phyloP scores from a whole-genome alignment of 768 basidiomycete genomes.

The Tylopilus sp. region DNA sequence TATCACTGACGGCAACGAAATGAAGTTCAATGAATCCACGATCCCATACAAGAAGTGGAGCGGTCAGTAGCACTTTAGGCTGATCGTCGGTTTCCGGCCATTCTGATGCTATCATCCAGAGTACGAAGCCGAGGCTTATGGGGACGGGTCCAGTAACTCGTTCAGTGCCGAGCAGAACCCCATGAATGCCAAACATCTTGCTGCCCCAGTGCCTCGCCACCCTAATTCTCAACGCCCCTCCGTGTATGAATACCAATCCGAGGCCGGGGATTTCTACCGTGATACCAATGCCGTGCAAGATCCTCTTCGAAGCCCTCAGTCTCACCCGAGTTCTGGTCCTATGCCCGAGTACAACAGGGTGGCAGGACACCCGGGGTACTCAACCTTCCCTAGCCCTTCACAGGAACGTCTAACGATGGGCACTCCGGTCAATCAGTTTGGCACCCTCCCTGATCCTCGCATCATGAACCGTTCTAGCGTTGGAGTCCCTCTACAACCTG shows the following conservation, averaged over 20 bases:
- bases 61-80: slow-evolving; percentile 42
- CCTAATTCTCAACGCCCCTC: slow-evolving; percentile 40
- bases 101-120: slow-evolving; percentile 37
- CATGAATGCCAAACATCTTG: slow-evolving; percentile 19
- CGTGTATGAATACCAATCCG: slow-evolving; percentile 42
- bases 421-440: slow-evolving; percentile 36
- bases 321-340: slow-evolving; percentile 33
- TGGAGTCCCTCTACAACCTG: not conserved
- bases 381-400: slow-evolving; percentile 26
- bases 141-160: slow-evolving; percentile 50
- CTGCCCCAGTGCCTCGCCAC: slow-evolving; percentile 37
- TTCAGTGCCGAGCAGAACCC: slow-evolving; percentile 26
- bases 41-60: slow-evolving; percentile 73
- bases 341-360: slow-evolving; percentile 31
- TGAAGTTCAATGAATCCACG: slow-evolving; percentile 73
- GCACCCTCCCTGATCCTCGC: slow-evolving; percentile 39
- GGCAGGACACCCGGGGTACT: slow-evolving; percentile 22
- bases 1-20: slow-evolving; percentile 50
- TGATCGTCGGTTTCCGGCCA: not conserved
- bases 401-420: slow-evolving; percentile 39
- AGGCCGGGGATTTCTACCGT: slow-evolving; percentile 57
- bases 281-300: slow-evolving; percentile 46
- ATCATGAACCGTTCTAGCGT: slow-evolving; percentile 34
- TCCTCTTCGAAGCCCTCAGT: slow-evolving; percentile 23
- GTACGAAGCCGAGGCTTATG: slow-evolving; percentile 64